Percentiles rank a stretch among this genome's conserved stretches.
phyloP scores from a whole-genome alignment of 306 rosid genomes.

The barrel medic (Medicago truncatula) region DNA sequence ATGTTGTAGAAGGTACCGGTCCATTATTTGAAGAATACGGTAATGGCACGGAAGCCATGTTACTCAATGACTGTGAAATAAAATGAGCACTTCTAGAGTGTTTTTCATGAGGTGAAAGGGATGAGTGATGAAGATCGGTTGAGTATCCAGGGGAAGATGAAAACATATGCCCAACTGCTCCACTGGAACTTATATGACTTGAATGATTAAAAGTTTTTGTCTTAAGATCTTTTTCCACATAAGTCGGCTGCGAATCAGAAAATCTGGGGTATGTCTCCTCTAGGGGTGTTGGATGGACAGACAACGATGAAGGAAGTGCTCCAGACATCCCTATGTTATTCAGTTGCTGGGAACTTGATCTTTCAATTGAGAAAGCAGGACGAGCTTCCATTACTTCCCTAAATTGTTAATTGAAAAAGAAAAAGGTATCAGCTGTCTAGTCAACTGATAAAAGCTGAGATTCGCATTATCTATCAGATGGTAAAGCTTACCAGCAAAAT shows the following conservation, averaged over 20 bases:
- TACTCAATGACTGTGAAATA: constrained; percentile 63
- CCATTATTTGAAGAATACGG: constrained; percentile 67
- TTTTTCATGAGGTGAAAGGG: constrained; percentile 67
- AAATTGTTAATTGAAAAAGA: constrained; percentile 42
- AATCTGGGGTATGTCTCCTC: constrained; percentile 72
- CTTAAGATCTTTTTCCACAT: constrained; percentile 63
- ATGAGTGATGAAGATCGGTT: constrained; percentile 82
- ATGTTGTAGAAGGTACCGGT: constrained; percentile 54
- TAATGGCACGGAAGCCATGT: constrained; percentile 54
- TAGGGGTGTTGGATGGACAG: constrained; percentile 62
- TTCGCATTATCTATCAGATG: constrained; percentile 22
- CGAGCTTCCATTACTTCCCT: constrained; percentile 84
- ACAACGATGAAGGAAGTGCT: constrained; percentile 64
- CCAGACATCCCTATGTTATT: constrained; percentile 70
- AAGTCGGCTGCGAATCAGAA: constrained; percentile 71
- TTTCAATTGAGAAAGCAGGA: constrained; percentile 63
- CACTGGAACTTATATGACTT: constrained; percentile 65
- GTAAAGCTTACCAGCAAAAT: constrained; percentile 55
- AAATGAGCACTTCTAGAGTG: constrained; percentile 61
- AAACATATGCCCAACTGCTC: constrained; percentile 81
- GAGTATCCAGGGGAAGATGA: constrained; percentile 87
- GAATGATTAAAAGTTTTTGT: constrained; percentile 60
- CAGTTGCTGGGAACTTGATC: constrained; percentile 70
- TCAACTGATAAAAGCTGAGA: constrained; percentile 35
- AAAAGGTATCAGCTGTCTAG: constrained; percentile 40